A percentile compares a stretch with the other conserved stretches of the same genome.
Evolutionary conservation across 768 basidiomycete genomes (phyloP).

Genomic region (Suillus weaverae): DNA sequence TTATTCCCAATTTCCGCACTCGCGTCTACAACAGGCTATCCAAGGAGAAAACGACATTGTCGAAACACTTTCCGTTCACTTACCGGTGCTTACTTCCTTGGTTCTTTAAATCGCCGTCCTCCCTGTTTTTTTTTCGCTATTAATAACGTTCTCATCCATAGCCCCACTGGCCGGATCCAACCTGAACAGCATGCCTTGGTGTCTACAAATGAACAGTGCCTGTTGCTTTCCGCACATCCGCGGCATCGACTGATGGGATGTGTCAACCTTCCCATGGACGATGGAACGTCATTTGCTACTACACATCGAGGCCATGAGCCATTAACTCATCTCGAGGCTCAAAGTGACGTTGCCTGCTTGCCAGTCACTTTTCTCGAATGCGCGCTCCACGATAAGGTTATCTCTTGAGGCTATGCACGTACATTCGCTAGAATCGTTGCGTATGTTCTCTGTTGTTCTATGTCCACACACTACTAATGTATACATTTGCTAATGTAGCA

Average conservation of each 20-base stretch:
- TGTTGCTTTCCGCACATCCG: conserved; percentile 30
- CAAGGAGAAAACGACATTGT: not conserved
- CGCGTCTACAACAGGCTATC: not conserved
- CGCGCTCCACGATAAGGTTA: conserved; percentile 28
- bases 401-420: conserved; percentile 17
- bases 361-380: conserved; percentile 24
- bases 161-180: conserved; percentile 1
- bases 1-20: conserved; percentile 4
- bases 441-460: conserved; percentile 8
- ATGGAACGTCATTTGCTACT: conserved; percentile 12
- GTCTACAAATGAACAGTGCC: conserved; percentile 8
- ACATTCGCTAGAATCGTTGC: conserved; percentile 1
- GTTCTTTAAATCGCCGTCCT: conserved; percentile 1
- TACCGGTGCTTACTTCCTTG: conserved; percentile 5
- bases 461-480: conserved; percentile 4
- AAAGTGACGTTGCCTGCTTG: conserved; percentile 23
- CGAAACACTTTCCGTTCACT: not conserved
- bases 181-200: not conserved
- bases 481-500: conserved; percentile 1
- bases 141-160: conserved; percentile 1
- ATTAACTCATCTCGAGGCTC: not conserved
- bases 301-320: not conserved
- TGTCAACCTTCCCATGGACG: conserved; percentile 27
- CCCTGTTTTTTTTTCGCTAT: not conserved
- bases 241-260: conserved; percentile 23